Evolutionary conservation across 352 stramenopile genomes (phyloP), one percentile per base, ranked within the genome.

Genomic region (Phytophthora pluvialis): DNA sequence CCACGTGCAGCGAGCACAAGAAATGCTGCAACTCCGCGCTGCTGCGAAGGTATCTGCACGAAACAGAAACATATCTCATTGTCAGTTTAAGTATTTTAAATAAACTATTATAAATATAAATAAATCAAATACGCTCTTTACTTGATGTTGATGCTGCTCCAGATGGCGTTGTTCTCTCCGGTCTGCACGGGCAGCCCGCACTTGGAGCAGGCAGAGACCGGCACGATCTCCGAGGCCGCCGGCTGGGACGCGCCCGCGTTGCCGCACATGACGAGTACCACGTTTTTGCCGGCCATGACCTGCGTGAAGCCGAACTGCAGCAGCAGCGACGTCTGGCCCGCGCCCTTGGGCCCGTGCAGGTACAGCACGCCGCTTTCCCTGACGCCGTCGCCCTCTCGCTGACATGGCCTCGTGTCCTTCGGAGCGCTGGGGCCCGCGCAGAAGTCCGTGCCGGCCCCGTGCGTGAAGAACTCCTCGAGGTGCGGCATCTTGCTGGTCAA

Each of bases 381-480:
- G 2, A 63, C 13, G 1, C 11, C n/a, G 39, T 49, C 52, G 13
- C 10, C 31, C 25, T 33, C 29, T 40, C 35, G 35, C 16, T 56
- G 51, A 33, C 47, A 64, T 21, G 33, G 33, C 13, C 55, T 63
- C 26, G 56, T 29, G 43, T 70, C 36, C 3, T 69, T 45, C n/a
- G 45, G 35, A 0, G 35, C 48, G 2, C 33, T 25, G 18, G 60
- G 40, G 31, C 28, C 45, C n/a, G 31, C 18, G 43, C 38, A 70
- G 36, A 78, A 80, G 12, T 44, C 47, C 12, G 56, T 39, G 12
- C 64, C 75, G 26, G 75, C 72, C 9, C 72, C 70, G 36, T 91
- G 82, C 61, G 78, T 76, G 67, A 89, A 91, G 68, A 91, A 91
- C 3, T 79, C 70, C 49, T 89, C 82, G 15, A 91, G 61, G 28